A percentile compares a stretch with the other conserved stretches of the same genome.
Conservation (phyloP, 2,329 filamentous ascomycete genomes). For the Akanthomyces dipterigenus region DNA sequence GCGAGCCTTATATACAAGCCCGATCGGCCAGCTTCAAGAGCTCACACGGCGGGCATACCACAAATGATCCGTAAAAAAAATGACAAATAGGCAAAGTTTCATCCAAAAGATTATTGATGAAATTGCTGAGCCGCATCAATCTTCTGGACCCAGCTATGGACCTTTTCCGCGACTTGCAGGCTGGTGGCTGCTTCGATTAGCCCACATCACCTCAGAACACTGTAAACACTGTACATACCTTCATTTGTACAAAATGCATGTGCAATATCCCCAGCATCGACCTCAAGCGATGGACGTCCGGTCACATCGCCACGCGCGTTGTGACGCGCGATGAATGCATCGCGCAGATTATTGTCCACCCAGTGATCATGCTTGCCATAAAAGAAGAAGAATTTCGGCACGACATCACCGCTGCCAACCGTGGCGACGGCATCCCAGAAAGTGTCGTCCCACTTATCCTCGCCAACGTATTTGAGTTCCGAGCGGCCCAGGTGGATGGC, state of each 20-base stretch:
- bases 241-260: constrained; percentile 52
- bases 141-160: constrained; percentile 23
- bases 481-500: constrained; percentile 52
- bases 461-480: constrained; percentile 52
- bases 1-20: not conserved
- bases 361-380: constrained; percentile 57
- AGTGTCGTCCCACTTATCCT: constrained; percentile 53
- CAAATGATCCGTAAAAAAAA: no score
- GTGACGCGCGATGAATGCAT: constrained; percentile 46
- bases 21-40: not conserved
- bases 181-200: constrained; percentile 19
- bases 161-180: constrained; percentile 23
- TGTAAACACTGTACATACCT: constrained; percentile 21
- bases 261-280: constrained; percentile 50
- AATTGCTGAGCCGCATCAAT: constrained; percentile 16
- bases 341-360: constrained; percentile 50
- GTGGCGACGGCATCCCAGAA: constrained; percentile 42
- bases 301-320: constrained; percentile 23
- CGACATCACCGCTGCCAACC: not conserved
- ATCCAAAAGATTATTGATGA: not conserved
- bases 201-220: not conserved
- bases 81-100: not conserved
- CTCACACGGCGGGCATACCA: not conserved
- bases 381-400: constrained; percentile 51
- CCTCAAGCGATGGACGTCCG: constrained; percentile 39